These are phyloP conservation scores for Royoungia palumana DNA, from an alignment of 768 basidiomycete species.

Conservation along the genomic window DNA sequence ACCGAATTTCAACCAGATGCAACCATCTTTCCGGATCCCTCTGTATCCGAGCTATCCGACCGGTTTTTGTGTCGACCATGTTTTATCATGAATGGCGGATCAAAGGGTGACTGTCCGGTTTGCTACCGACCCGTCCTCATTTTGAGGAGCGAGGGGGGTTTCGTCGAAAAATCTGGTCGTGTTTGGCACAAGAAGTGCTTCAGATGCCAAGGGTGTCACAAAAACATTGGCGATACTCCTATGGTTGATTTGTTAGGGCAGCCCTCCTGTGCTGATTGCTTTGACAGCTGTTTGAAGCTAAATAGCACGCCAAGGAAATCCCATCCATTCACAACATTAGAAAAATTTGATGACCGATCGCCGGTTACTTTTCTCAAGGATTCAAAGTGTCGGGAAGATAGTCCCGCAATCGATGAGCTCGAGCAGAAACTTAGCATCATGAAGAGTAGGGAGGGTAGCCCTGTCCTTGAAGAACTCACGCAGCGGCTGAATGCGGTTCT, in stretches of 20 bases:
- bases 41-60: constrained; percentile 20
- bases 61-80: constrained; percentile 75
- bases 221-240: constrained; percentile 67
- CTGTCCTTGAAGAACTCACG: constrained; percentile 49
- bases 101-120: constrained; percentile 66
- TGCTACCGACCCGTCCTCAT: constrained; percentile 72
- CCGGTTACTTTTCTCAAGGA: constrained; percentile 45
- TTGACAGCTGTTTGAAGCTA: constrained; percentile 68
- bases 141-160: constrained; percentile 74
- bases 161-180: constrained; percentile 63
- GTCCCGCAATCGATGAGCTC: constrained; percentile 62
- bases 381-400: constrained; percentile 46
- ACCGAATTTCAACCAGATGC: constrained; percentile 72
- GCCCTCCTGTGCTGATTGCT: constrained; percentile 78
- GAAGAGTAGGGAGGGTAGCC: constrained; percentile 53
- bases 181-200: constrained; percentile 86
- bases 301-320: constrained; percentile 38
- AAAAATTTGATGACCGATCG: constrained; percentile 35
- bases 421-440: constrained; percentile 58
- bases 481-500: constrained; percentile 42
- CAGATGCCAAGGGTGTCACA: constrained; percentile 67
- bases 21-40: constrained; percentile 81
- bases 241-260: constrained; percentile 82
- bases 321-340: constrained; percentile 35
- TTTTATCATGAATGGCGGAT: constrained; percentile 69